Evolutionary conservation across 225 moss, liverwort and hornwort species (phyloP), one percentile per base, ranked within the genome.

Genomic region (Ulota crispa): DNA sequence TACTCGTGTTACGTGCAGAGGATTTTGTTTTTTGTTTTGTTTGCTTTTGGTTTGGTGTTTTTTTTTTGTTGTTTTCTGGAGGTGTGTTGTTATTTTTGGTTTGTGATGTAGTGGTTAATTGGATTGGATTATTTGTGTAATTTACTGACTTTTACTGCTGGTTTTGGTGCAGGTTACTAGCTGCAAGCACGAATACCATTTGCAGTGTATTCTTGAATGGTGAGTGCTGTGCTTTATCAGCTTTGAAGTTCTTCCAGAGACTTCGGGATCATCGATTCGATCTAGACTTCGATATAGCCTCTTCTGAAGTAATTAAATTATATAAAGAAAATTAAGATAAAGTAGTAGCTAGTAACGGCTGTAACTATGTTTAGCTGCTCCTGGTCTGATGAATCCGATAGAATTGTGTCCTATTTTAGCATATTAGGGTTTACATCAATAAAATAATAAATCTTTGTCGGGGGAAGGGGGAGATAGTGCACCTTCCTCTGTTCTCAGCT

Each of bases 181-280:
- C 80, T 96, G 96, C 93, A 96, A 90, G 85, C 94, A 96, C 67
- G 96, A 94, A 78, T 96, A 96, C 43, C 94, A 96, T 83, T 91
- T 96, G 72, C 96, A 96, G 73, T 96, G 96, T 85, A 96, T 96
- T 67, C 86, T 96, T 62, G 94, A 96, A 84, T 96, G 96, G 96
- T 94, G 80, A 90, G 93, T 45, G 59, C 45, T 30, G 32, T 76
- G 68, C 16, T 68, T 63, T 53, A 34, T 55, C 47, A 69, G 82
- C 42, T 74, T 75, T 76, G 50, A 28, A 27, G 7, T 67, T 15
- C 28, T 69, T 67, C 53, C 67, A 3, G 18, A 15, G 54, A 54
- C 68, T 73, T 78, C 68, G 82, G 68, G 63, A 68, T 70, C 34
- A 24, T 39, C 43, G n/a, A 50, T 50, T 50, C 4, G 16, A 50